A percentile compares a stretch with the other conserved stretches of the same genome.
Conservation (phyloP, 345 rosid genomes). For the Xanthoceras sorbifolium region DNA sequence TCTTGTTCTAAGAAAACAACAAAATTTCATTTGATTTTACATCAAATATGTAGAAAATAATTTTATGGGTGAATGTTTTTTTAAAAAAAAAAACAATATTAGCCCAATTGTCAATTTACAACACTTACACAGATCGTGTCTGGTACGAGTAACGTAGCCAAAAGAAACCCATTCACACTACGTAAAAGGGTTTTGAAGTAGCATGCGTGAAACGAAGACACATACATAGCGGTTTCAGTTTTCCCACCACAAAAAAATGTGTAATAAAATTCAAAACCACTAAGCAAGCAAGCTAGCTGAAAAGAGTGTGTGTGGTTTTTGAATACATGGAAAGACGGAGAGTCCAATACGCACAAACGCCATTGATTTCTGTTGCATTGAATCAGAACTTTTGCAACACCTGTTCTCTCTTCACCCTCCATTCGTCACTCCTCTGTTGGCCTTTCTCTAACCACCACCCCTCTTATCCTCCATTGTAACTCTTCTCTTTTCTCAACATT, state of each 20-base stretch:
- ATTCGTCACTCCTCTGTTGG: conserved; percentile 72
- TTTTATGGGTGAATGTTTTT: too few relatives aligned
- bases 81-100: too few relatives aligned
- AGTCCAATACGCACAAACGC: conserved; percentile 36
- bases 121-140: not conserved
- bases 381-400: conserved; percentile 84
- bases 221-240: not conserved
- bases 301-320: conserved; percentile 9
- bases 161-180: not conserved
- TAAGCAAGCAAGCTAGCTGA: not conserved
- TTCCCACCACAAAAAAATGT: not conserved
- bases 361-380: conserved; percentile 61
- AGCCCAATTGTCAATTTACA: not conserved
- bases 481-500: conserved; percentile 22
- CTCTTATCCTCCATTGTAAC: not conserved
- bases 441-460: conserved; percentile 37
- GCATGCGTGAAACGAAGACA: conserved; percentile 2
- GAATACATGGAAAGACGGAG: conserved; percentile 21
- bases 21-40: too few relatives aligned
- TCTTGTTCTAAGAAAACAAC: too few relatives aligned
- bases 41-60: too few relatives aligned
- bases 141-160: not conserved
- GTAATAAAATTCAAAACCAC: conserved; percentile 14
- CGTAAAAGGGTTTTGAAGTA: not conserved
- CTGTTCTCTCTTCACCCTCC: conserved; percentile 59